A percentile compares a stretch with the other conserved stretches of the same genome.
These are phyloP conservation scores for Colletotrichum sp. DNA, from an alignment of 2,329 filamentous ascomycete species.

Conservation along the genomic window DNA sequence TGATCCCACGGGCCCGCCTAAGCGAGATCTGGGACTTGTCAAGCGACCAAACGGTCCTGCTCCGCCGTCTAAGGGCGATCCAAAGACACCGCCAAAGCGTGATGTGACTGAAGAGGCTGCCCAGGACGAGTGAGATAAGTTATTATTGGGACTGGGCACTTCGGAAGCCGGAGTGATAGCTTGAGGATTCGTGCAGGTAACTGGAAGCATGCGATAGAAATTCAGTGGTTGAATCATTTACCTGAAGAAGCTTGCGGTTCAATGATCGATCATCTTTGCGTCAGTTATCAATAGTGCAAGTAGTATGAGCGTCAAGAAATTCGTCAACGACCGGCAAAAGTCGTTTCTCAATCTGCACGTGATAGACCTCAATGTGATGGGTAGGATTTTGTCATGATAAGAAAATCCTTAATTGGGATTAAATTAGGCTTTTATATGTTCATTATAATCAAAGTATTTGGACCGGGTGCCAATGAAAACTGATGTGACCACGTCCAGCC, in stretches of 20 bases:
- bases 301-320: neutral
- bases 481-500: no score
- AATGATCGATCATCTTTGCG: rapidly evolving
- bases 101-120: neutral
- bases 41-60: neutral
- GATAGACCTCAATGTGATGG: neutral
- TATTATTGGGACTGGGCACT: neutral
- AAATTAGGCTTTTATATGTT: no score
- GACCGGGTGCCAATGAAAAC: no score
- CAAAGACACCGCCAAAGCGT: neutral
- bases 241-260: neutral
- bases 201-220: neutral
- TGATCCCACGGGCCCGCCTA: neutral
- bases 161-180: rapidly evolving
- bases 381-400: no score
- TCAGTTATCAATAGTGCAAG: neutral
- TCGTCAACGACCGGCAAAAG: neutral
- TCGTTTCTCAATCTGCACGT: neutral
- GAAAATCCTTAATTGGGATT: no score
- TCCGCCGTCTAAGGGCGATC: neutral
- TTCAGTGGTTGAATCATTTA: neutral
- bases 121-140: neutral
- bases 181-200: rapidly evolving
- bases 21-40: neutral
- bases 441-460: no score